A percentile compares a stretch with the other conserved stretches of the same genome.
Evolutionary conservation across 225 moss, liverwort and hornwort genomes (phyloP).

Genomic region (Straminergon stramineum): DNA sequence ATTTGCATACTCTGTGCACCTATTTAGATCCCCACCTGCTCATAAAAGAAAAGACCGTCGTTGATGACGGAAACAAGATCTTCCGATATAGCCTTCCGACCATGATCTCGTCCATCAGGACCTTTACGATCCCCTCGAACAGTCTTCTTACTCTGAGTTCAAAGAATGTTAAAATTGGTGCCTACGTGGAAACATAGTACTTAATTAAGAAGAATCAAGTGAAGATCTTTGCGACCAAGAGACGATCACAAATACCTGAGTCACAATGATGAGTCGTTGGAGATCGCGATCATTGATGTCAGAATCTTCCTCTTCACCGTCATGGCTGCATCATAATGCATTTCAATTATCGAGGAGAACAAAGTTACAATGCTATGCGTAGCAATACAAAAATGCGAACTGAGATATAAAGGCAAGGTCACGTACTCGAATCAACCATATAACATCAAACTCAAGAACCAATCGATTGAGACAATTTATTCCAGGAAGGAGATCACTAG

Average conservation of each 20-base stretch:
- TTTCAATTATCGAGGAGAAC: not conserved
- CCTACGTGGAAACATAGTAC: not conserved
- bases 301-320: conserved; percentile 73
- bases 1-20: not conserved
- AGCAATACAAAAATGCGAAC: not conserved
- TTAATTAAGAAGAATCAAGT: not conserved
- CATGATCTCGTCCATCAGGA: conserved; percentile 78
- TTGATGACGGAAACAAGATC: conserved; percentile 89
- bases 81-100: conserved; percentile 76
- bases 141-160: conserved; percentile 56
- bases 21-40: conserved; percentile 50
- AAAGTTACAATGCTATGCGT: not conserved
- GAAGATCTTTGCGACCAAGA: not conserved
- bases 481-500: not conserved
- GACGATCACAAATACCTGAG: conserved; percentile 53
- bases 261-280: conserved; percentile 93
- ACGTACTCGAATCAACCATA: not conserved
- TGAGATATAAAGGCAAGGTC: not conserved
- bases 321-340: conserved; percentile 52
- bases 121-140: conserved; percentile 78
- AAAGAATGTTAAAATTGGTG: not conserved
- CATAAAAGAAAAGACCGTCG: conserved; percentile 91
- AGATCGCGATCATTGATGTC: conserved; percentile 93
- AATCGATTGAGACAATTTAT: not conserved
- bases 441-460: not conserved